Conservation (phyloP, 495 filamentous ascomycete genomes). For the Endocarpon pusillum region DNA sequence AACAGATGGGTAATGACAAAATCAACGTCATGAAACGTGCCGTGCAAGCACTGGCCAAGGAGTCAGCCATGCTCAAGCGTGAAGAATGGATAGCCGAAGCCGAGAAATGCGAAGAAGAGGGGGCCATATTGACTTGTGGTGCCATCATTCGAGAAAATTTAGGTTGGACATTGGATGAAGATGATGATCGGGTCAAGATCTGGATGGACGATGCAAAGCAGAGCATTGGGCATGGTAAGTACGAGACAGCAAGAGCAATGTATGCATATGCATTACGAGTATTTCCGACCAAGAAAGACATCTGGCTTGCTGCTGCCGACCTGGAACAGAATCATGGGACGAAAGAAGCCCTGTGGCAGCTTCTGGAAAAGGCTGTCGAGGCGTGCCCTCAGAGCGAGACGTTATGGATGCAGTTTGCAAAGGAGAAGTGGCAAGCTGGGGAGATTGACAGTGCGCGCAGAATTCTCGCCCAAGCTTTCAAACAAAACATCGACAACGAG, state of each 20-base stretch:
- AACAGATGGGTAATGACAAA: slow-evolving; percentile 66
- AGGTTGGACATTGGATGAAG: slow-evolving; percentile 85
- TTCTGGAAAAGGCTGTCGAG: slow-evolving; percentile 85
- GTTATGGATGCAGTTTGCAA: slow-evolving; percentile 92
- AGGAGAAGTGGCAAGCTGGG: slow-evolving; percentile 78
- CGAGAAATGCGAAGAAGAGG: slow-evolving; percentile 87
- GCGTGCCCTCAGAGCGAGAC: slow-evolving; percentile 76
- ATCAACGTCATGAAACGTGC: slow-evolving; percentile 90
- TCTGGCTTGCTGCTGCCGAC: slow-evolving; percentile 81
- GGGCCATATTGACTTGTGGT: slow-evolving; percentile 67
- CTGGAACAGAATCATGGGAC: slow-evolving; percentile 81
- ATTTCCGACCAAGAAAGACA: slow-evolving; percentile 63
- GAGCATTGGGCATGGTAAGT: slow-evolving; percentile 59
- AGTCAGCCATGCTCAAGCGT: slow-evolving; percentile 88
- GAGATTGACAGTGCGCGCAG: slow-evolving; percentile 69
- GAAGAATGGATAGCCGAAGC: slow-evolving; percentile 96
- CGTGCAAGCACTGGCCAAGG: slow-evolving; percentile 71
- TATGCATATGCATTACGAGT: slow-evolving; percentile 80
- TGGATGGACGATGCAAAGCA: slow-evolving; percentile 86
- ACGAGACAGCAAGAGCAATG: slow-evolving; percentile 82
- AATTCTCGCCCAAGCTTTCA: slow-evolving; percentile 74
- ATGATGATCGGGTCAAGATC: slow-evolving; percentile 86
- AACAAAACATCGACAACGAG: slow-evolving; percentile 86
- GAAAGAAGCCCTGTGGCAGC: slow-evolving; percentile 62
- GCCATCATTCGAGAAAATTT: slow-evolving; percentile 86